These are phyloP conservation scores for Magnaporthiopsis incrustans DNA, from an alignment of 2,329 filamentous ascomycete genomes.

Conservation along the genomic window DNA sequence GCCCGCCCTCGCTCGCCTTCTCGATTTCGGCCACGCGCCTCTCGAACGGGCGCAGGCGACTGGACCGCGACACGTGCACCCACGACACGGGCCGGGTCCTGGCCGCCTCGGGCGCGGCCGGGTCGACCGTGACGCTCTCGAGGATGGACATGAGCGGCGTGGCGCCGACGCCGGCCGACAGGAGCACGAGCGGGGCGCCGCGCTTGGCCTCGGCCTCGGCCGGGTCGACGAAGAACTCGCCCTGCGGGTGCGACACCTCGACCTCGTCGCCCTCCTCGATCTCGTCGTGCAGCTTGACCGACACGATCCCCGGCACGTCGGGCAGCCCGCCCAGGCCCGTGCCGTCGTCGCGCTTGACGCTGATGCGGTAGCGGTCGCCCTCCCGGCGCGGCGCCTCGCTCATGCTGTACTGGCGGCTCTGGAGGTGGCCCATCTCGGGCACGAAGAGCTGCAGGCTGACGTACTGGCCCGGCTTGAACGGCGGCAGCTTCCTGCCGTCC, in stretches of 20 bases:
- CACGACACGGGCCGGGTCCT: conserved; percentile 45
- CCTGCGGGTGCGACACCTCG: conserved; percentile 46
- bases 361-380: conserved; percentile 60
- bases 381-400: conserved; percentile 46
- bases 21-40: conserved; percentile 36
- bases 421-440: conserved; percentile 52
- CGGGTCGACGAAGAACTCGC: conserved; percentile 55
- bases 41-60: conserved; percentile 46
- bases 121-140: conserved; percentile 36
- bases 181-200: conserved; percentile 50
- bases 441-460: conserved; percentile 57
- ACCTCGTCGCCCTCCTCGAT: conserved; percentile 43
- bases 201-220: conserved; percentile 25
- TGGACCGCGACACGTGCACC: conserved; percentile 51
- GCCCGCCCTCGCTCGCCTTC: conserved; percentile 25
- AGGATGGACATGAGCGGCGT: conserved; percentile 61
- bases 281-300: conserved; percentile 41
- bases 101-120: conserved; percentile 13
- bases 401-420: conserved; percentile 70
- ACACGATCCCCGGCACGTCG: conserved; percentile 38
- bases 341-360: conserved; percentile 57
- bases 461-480: conserved; percentile 65
- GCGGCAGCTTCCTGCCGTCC: conserved; percentile 48
- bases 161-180: conserved; percentile 61
- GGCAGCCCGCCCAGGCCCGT: conserved; percentile 17